phyloP scores from a whole-genome alignment of 331 rosid genomes.

The Cydonia oblonga region DNA sequence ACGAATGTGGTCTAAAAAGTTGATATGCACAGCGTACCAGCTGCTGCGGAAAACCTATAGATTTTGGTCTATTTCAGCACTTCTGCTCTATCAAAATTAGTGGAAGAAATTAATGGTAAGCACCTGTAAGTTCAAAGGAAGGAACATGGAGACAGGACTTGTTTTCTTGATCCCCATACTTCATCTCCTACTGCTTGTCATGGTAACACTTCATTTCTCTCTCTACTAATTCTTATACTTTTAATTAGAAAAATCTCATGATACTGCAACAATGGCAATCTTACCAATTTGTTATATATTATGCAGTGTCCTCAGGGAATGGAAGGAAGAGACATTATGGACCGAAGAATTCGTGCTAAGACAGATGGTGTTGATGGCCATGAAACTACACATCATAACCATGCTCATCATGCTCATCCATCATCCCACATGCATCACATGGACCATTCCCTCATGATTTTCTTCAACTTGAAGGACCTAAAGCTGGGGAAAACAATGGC shows the following conservation, averaged over 20 bases:
- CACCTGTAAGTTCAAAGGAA: not conserved
- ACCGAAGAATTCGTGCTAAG: not conserved
- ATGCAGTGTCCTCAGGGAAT: slow-evolving; percentile 24
- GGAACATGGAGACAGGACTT: not conserved
- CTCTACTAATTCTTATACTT: not conserved
- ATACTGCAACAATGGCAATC: too few species aligned
- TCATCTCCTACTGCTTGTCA: slow-evolving; percentile 1
- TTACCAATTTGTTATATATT: not conserved
- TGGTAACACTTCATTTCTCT: not conserved
- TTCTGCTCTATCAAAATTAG: not conserved
- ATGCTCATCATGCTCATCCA: slow-evolving; percentile 6
- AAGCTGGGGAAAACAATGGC: slow-evolving; percentile 39
- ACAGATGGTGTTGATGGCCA: slow-evolving; percentile 2
- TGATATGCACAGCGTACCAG: too few species aligned
- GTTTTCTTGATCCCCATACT: not conserved
- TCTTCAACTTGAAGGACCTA: slow-evolving; percentile 43
- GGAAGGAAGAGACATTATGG: not conserved
- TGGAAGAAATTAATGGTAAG: not conserved
- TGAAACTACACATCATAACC: not conserved
- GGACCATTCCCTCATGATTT: slow-evolving; percentile 46
- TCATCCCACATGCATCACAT: slow-evolving; percentile 21
- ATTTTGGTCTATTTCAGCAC: too few species aligned
- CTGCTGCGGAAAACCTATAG: too few species aligned
- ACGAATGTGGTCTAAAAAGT: too few species aligned
- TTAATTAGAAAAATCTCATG: too few species aligned